A percentile compares a stretch with the other conserved stretches of the same genome.
Evolutionary conservation across 495 filamentous ascomycete species (phyloP).

Genomic region (Aspergillus indologenus): DNA sequence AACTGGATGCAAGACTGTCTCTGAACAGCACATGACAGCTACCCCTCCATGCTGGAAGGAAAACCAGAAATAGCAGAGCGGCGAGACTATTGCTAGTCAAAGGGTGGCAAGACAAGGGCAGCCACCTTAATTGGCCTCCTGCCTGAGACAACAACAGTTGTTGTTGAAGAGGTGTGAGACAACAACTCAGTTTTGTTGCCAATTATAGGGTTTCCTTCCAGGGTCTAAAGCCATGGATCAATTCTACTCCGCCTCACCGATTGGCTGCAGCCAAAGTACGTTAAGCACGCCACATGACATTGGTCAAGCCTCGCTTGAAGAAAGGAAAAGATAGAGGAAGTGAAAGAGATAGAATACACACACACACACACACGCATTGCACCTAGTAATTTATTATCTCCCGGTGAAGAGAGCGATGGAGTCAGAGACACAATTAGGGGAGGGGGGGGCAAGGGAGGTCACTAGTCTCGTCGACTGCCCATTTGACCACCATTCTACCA

Average conservation of each 20-base stretch:
- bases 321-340: not conserved
- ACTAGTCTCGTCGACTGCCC: not conserved
- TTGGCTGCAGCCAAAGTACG: slow-evolving; percentile 10
- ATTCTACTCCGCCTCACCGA: slow-evolving; percentile 1
- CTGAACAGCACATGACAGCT: slow-evolving; percentile 12
- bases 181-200: slow-evolving; percentile 11
- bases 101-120: slow-evolving; percentile 11
- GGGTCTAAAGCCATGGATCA: slow-evolving; percentile 20
- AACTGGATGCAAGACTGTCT: slow-evolving; percentile 1
- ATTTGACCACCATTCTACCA: not conserved
- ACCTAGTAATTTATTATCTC: no score
- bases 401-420: not conserved
- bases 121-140: slow-evolving; percentile 11
- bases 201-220: slow-evolving; percentile 12
- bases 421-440: not conserved
- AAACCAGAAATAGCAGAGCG: slow-evolving; percentile 8
- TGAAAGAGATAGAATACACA: no score
- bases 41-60: slow-evolving; percentile 6
- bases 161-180: slow-evolving; percentile 13
- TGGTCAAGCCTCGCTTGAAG: not conserved
- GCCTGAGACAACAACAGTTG: slow-evolving; percentile 17
- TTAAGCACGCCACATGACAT: slow-evolving; percentile 18
- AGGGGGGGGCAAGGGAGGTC: not conserved
- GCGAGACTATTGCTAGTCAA: not conserved
- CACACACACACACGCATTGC: no score